Evolutionary conservation across 257 asterid species (phyloP).

Genomic region (Schizonepeta tenuifolia): DNA sequence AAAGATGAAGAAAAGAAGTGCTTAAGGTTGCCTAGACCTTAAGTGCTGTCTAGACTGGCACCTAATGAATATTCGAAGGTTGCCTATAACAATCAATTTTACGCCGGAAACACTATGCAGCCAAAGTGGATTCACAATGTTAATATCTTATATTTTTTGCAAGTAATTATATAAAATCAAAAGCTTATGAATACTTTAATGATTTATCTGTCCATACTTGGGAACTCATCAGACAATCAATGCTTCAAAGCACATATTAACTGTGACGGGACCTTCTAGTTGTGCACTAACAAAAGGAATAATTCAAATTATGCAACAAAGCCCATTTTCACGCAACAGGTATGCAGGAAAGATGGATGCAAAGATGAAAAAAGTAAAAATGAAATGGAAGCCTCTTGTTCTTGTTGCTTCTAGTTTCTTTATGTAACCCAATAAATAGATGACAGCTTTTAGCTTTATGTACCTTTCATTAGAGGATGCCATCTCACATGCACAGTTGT

Average conservation of each 20-base stretch:
- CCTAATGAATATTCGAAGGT: background rate
- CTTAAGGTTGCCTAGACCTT: too few species aligned
- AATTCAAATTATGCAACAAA: background rate
- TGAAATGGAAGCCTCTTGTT: background rate
- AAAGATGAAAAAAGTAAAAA: background rate
- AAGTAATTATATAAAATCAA: background rate
- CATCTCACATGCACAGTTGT: background rate
- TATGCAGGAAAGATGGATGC: background rate
- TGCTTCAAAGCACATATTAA: background rate
- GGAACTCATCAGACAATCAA: background rate
- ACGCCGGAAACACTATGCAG: background rate
- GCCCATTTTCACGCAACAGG: background rate
- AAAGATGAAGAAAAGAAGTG: background rate
- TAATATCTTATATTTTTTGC: background rate
- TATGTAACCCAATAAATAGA: slow-evolving; percentile 8
- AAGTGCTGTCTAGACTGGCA: background rate
- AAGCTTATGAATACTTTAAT: background rate
- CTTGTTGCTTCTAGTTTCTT: slow-evolving; percentile 27
- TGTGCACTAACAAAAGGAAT: background rate
- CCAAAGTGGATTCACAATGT: background rate
- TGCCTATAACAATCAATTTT: background rate
- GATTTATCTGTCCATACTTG: background rate
- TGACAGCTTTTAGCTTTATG: background rate
- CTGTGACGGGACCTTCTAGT: background rate
- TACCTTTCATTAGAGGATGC: slow-evolving; percentile 9